Evolutionary conservation across 345 rosid species (phyloP).

Genomic region (Conringia planisiliqua): DNA sequence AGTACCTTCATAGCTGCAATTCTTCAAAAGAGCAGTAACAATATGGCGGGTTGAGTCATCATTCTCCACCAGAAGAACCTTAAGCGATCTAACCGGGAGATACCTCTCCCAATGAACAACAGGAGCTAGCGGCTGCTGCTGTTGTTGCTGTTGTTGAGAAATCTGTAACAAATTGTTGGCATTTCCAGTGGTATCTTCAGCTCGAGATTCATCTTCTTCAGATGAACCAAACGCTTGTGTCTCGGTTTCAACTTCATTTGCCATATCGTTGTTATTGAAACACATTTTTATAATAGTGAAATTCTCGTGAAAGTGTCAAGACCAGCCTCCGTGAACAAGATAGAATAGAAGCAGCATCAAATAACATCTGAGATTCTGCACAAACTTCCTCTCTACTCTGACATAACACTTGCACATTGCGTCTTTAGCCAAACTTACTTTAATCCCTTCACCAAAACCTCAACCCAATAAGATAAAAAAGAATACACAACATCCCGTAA

Average conservation of each 20-base stretch:
- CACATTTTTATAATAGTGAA: slow-evolving; percentile 34
- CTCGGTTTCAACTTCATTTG: slow-evolving; percentile 36
- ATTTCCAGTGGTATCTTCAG: slow-evolving; percentile 28
- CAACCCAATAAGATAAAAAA: not conserved
- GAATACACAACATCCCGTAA: not conserved
- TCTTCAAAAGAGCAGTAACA: slow-evolving; percentile 67
- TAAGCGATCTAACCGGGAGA: slow-evolving; percentile 62
- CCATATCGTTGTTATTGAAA: slow-evolving; percentile 42
- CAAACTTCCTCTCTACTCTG: slow-evolving; percentile 26
- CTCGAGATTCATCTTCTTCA: slow-evolving; percentile 48
- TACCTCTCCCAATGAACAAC: slow-evolving; percentile 69
- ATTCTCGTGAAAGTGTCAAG: slow-evolving; percentile 11
- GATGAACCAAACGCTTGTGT: slow-evolving; percentile 46
- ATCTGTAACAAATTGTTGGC: slow-evolving; percentile 37
- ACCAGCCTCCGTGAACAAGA: slow-evolving; percentile 43
- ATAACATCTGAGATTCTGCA: slow-evolving; percentile 21
- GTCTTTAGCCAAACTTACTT: slow-evolving; percentile 18
- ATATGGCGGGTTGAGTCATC: slow-evolving; percentile 78
- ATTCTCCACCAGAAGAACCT: slow-evolving; percentile 79
- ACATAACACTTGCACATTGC: slow-evolving; percentile 15
- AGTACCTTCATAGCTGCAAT: slow-evolving; percentile 83
- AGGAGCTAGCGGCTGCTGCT: slow-evolving; percentile 38
- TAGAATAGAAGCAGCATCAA: slow-evolving; percentile 34
- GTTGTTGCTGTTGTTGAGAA: slow-evolving; percentile 45
- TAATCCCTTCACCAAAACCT: slow-evolving; percentile 21